These are phyloP conservation scores for Megacollybia marginata DNA, from an alignment of 768 basidiomycete species.

Conservation along the genomic window DNA sequence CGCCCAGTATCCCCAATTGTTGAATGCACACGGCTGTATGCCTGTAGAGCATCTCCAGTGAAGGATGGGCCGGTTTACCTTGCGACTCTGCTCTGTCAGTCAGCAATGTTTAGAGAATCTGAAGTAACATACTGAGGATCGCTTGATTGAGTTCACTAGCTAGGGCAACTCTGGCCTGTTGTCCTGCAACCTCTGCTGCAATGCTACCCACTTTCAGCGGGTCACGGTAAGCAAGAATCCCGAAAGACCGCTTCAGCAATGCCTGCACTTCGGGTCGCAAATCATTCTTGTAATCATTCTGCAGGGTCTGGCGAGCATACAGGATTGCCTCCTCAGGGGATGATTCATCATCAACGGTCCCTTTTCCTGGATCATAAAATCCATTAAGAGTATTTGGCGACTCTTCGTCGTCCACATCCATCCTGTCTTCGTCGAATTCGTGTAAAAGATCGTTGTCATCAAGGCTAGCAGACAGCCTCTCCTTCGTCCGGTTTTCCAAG, in stretches of 20 bases:
- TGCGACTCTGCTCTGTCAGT: slow-evolving; percentile 52
- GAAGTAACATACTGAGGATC: slow-evolving; percentile 58
- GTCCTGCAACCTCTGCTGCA: slow-evolving; percentile 60
- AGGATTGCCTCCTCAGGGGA: slow-evolving; percentile 58
- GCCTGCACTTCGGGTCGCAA: slow-evolving; percentile 54
- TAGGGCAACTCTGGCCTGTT: slow-evolving; percentile 54
- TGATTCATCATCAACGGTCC: slow-evolving; percentile 37
- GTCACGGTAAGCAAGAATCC: slow-evolving; percentile 74
- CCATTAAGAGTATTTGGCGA: neutral
- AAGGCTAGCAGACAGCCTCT: slow-evolving; percentile 41
- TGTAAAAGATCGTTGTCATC: slow-evolving; percentile 18
- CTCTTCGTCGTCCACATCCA: slow-evolving; percentile 51
- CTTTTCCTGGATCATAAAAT: slow-evolving; percentile 5
- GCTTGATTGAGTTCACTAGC: slow-evolving; percentile 77
- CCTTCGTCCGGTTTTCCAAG: slow-evolving; percentile 63
- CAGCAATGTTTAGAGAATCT: neutral
- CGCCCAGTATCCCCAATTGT: slow-evolving; percentile 67
- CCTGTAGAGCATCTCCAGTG: slow-evolving; percentile 72
- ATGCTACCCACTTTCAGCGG: slow-evolving; percentile 61
- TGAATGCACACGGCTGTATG: slow-evolving; percentile 61
- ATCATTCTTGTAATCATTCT: slow-evolving; percentile 61
- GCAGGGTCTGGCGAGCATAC: slow-evolving; percentile 62
- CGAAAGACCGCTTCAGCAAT: slow-evolving; percentile 68
- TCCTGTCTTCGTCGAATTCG: slow-evolving; percentile 44
- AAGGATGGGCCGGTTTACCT: slow-evolving; percentile 61